Evolutionary conservation across 2,329 filamentous ascomycete genomes (phyloP).

Genomic region (Phaeophleospora eucalypticola): DNA sequence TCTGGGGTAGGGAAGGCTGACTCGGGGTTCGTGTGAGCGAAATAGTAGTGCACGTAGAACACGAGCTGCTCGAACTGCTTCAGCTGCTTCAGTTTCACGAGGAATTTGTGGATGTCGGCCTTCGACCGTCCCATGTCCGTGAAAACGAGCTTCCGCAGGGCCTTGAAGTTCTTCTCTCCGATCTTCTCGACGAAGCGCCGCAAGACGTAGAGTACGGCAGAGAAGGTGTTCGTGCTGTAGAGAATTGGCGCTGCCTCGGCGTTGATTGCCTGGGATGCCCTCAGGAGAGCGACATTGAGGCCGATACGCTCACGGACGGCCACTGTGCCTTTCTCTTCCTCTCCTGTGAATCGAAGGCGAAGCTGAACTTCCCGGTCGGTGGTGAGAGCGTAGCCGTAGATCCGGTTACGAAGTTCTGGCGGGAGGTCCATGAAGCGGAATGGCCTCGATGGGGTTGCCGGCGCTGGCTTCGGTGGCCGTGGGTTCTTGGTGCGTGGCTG

Average conservation of each 20-base stretch:
- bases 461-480: too few species aligned
- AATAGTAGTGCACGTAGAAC: too few species aligned
- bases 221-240: constrained; percentile 18
- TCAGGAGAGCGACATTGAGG: constrained; percentile 11
- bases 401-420: not conserved
- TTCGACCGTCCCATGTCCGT: too few species aligned
- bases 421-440: not conserved
- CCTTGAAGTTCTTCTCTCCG: too few species aligned
- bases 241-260: constrained; percentile 21
- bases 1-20: not conserved
- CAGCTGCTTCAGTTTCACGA: not conserved
- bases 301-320: too few species aligned
- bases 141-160: too few species aligned
- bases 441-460: not conserved
- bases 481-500: too few species aligned
- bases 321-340: too few species aligned
- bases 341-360: too few species aligned
- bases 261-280: constrained; percentile 12
- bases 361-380: not conserved
- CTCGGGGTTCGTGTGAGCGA: not conserved
- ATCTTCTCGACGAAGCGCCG: too few species aligned
- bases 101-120: not conserved
- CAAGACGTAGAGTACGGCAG: too few species aligned
- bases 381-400: not conserved
- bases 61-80: not conserved